These are phyloP conservation scores for Candida krabiensis DNA, from an alignment of 805 yeast genomes.

Conservation along the genomic window DNA sequence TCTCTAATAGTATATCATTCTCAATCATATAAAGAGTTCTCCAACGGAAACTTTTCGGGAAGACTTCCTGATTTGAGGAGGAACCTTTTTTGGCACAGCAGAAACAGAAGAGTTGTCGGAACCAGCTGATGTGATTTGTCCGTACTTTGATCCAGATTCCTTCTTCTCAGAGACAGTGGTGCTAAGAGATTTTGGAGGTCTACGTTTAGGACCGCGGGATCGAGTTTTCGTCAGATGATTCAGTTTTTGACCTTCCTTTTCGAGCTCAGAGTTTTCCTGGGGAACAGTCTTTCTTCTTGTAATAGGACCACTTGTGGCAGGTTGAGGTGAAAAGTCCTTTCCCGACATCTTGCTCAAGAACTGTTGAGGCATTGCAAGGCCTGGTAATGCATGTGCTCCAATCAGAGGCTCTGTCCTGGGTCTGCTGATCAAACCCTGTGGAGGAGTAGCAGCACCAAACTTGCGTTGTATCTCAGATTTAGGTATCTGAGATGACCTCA, in stretches of 20 bases:
- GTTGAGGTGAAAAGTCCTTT: too few species aligned
- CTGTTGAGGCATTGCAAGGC: conserved; percentile 19
- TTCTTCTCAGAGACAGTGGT: neutral
- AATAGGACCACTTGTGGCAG: conserved; percentile 2
- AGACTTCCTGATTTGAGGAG: conserved; percentile 29
- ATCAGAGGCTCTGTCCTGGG: conserved; percentile 7
- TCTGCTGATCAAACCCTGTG: conserved; percentile 1
- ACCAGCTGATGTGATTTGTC: neutral
- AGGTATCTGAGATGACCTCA: conserved; percentile 11
- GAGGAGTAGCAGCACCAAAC: neutral
- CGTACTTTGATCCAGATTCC: neutral
- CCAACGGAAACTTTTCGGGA: conserved; percentile 29
- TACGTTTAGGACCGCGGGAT: conserved; percentile 53
- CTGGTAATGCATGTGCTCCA: conserved; percentile 22
- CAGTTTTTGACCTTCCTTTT: conserved; percentile 30
- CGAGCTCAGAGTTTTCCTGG: conserved; percentile 20
- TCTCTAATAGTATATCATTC: too few species aligned
- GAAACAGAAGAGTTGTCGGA: neutral
- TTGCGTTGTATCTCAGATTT: too few species aligned
- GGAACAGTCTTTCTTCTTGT: conserved; percentile 15
- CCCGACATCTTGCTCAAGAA: conserved; percentile 21
- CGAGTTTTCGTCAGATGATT: conserved; percentile 47
- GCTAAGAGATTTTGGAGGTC: conserved; percentile 38
- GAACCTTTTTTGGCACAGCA: conserved; percentile 17
- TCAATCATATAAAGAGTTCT: conserved; percentile 27